Percentiles rank a stretch among this genome's conserved stretches.
Evolutionary conservation across 805 yeast species (phyloP).

Genomic region (Metschnikowia reukaufii): DNA sequence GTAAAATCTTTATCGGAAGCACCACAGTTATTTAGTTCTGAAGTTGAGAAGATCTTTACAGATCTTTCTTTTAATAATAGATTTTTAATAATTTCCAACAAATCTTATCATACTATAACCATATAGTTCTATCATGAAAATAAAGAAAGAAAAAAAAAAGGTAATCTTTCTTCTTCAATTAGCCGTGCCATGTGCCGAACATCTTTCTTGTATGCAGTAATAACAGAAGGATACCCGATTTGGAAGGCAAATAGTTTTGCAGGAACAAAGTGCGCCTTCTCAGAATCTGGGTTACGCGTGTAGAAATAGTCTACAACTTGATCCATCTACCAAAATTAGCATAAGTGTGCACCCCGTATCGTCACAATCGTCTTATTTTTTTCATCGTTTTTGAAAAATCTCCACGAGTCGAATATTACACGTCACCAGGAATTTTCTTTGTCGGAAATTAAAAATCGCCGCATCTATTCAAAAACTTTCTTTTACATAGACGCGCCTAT

Average conservation of each 20-base stretch:
- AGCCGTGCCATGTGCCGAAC: too few species aligned
- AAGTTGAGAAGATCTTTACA: background rate
- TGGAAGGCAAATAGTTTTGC: slow-evolving; percentile 2
- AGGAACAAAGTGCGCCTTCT: background rate
- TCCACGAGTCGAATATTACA: background rate
- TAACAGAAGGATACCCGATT: background rate
- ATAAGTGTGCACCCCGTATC: background rate
- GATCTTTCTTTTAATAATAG: background rate
- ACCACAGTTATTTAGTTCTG: slow-evolving; percentile 23
- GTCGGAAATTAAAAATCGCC: background rate
- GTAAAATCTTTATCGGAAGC: slow-evolving; percentile 30
- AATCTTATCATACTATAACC: too few species aligned
- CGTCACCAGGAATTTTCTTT: background rate
- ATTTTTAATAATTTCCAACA: too few species aligned
- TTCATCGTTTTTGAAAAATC: background rate
- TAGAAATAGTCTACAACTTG: background rate
- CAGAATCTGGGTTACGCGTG: slow-evolving; percentile 2
- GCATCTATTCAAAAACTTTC: background rate
- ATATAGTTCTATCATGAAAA: too few species aligned
- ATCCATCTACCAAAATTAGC: background rate
- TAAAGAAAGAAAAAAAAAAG: too few species aligned
- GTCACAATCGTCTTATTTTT: background rate
- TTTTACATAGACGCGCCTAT: slow-evolving; percentile 8
- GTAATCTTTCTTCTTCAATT: too few species aligned
- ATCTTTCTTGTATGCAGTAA: background rate